Evolutionary conservation across 148 eudicot species (phyloP).

Genomic region (Heliosperma pusillum): DNA sequence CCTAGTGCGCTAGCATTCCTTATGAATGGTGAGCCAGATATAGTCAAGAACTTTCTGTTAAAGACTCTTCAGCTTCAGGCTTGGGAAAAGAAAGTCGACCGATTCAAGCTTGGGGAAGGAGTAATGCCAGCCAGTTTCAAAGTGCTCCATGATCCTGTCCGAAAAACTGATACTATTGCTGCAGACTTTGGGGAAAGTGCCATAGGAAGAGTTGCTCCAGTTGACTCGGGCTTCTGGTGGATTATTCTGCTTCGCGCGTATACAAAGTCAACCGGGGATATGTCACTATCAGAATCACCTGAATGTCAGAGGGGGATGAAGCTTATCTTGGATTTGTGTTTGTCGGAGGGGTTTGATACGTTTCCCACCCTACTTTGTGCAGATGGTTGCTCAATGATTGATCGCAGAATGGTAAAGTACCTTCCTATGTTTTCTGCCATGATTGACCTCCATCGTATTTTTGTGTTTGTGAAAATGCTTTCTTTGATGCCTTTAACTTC

Average conservation of each 20-base stretch:
- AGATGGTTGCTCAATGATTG: conserved; percentile 99
- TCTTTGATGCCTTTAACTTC: neutral
- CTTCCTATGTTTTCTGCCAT: neutral
- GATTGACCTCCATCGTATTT: conserved; percentile 1
- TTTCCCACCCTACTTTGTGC: conserved; percentile 96
- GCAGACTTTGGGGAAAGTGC: conserved; percentile 99
- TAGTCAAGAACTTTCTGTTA: conserved; percentile 83
- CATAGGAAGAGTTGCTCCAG: conserved; percentile 97
- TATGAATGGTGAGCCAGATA: conserved; percentile 98
- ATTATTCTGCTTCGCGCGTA: conserved; percentile 95
- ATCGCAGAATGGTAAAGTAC: conserved; percentile 86
- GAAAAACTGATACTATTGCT: conserved; percentile 77
- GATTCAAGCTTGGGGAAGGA: conserved; percentile 96
- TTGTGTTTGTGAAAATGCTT: conserved; percentile 6
- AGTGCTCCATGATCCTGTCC: conserved; percentile 88
- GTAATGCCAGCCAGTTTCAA: conserved; percentile 99
- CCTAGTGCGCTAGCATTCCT: conserved; percentile 96
- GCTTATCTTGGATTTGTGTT: conserved; percentile 72
- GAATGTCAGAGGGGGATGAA: conserved; percentile 98
- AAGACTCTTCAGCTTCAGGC: conserved; percentile 95
- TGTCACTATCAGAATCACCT: conserved; percentile 75
- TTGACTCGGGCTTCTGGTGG: conserved; percentile 99
- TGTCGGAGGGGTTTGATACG: conserved; percentile 95
- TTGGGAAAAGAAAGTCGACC: conserved; percentile 95
- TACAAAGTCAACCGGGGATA: conserved; percentile 90